A percentile compares a stretch with the other conserved stretches of the same genome.
These are phyloP conservation scores for Saturnispora sekii DNA, from an alignment of 805 yeast genomes.

Conservation along the genomic window DNA sequence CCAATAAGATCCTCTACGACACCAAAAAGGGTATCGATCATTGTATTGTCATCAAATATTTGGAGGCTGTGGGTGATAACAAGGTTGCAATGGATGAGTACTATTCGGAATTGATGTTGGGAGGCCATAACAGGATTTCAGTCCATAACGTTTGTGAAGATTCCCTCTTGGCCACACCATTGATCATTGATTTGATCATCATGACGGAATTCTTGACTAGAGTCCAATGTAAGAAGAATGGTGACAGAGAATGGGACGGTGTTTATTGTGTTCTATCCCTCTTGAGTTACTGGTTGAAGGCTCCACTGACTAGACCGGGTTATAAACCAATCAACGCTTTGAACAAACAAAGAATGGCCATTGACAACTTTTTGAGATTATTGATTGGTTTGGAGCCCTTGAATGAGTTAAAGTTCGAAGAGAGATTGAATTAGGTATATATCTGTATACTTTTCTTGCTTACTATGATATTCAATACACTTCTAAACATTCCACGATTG, in stretches of 20 bases:
- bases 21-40: slow-evolving; percentile 82
- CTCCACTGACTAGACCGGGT: slow-evolving; percentile 89
- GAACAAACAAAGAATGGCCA: slow-evolving; percentile 88
- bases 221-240: slow-evolving; percentile 61
- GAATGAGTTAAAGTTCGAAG: slow-evolving; percentile 91
- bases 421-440: slow-evolving; percentile 46
- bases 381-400: slow-evolving; percentile 83
- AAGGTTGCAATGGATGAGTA: slow-evolving; percentile 99
- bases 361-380: slow-evolving; percentile 84
- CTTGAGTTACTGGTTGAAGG: slow-evolving; percentile 92
- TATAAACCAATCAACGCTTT: slow-evolving; percentile 85
- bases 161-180: slow-evolving; percentile 87
- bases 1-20: slow-evolving; percentile 77
- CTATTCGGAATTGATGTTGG: slow-evolving; percentile 92
- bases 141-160: slow-evolving; percentile 96
- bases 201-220: slow-evolving; percentile 87
- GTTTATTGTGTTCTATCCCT: slow-evolving; percentile 82
- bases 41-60: slow-evolving; percentile 88
- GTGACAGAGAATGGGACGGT: slow-evolving; percentile 41
- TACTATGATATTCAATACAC: slow-evolving; percentile 31
- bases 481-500: slow-evolving; percentile 73
- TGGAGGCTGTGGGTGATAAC: slow-evolving; percentile 91
- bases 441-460: not conserved
- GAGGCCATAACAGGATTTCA: slow-evolving; percentile 92
- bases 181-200: slow-evolving; percentile 83